A percentile compares a stretch with the other conserved stretches of the same genome.
These are phyloP conservation scores for Backusella psychrophila DNA, from an alignment of 192 early-diverging fungal species.

Conservation along the genomic window DNA sequence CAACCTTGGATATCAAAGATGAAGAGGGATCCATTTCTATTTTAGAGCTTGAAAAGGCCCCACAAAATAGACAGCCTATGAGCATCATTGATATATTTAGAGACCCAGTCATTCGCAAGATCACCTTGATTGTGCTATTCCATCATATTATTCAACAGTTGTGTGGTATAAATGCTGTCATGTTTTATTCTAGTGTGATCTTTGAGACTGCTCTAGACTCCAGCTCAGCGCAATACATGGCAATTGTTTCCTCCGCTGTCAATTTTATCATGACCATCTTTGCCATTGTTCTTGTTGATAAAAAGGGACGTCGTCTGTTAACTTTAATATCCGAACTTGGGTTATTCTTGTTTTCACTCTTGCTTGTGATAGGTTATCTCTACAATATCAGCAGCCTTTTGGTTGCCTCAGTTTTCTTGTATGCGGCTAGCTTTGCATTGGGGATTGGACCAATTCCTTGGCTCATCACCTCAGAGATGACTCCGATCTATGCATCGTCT, in stretches of 20 bases:
- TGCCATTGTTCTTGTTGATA: slow-evolving; percentile 78
- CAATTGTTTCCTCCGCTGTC: slow-evolving; percentile 62
- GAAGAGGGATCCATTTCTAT: slow-evolving; percentile 7
- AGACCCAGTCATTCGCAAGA: slow-evolving; percentile 32
- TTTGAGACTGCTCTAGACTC: slow-evolving; percentile 54
- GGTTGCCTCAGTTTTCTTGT: slow-evolving; percentile 41
- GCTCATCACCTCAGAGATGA: slow-evolving; percentile 54
- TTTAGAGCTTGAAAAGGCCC: not conserved
- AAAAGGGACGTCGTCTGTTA: slow-evolving; percentile 76
- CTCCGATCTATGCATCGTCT: slow-evolving; percentile 50
- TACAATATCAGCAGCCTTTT: slow-evolving; percentile 18
- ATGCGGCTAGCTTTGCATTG: slow-evolving; percentile 54
- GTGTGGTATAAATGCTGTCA: slow-evolving; percentile 83
- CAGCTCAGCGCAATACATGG: slow-evolving; percentile 31
- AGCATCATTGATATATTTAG: slow-evolving; percentile 30
- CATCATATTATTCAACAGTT: slow-evolving; percentile 78
- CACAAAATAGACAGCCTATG: slow-evolving; percentile 18
- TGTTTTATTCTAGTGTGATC: slow-evolving; percentile 69
- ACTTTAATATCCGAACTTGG: slow-evolving; percentile 53
- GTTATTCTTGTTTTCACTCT: slow-evolving; percentile 59
- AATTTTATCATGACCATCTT: slow-evolving; percentile 86
- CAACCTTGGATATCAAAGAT: not conserved
- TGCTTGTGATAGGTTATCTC: slow-evolving; percentile 33
- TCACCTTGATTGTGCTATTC: slow-evolving; percentile 55
- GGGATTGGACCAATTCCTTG: slow-evolving; percentile 59